Conservation (phyloP, 768 basidiomycete species). For the Kwoniella sp. region DNA sequence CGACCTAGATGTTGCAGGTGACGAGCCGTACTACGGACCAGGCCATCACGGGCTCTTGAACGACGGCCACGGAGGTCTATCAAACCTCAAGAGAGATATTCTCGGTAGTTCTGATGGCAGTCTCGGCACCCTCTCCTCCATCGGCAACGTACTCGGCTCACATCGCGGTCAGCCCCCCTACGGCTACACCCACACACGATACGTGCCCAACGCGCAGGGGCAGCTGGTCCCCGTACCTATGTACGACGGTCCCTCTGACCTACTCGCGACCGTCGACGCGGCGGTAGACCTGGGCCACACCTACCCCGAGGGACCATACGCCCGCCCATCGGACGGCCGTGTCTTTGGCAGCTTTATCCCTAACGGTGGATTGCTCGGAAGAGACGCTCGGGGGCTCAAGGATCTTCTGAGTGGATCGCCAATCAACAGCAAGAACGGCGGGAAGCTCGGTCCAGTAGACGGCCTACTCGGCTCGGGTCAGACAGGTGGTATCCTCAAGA, state of each 20-base stretch:
- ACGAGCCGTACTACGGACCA: conserved; percentile 15
- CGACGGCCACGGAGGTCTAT: background rate
- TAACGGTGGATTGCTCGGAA: conserved; percentile 4
- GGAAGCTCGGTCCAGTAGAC: too few relatives aligned
- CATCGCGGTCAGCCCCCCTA: background rate
- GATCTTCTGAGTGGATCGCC: too few relatives aligned
- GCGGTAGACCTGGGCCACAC: background rate
- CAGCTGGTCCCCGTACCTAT: background rate
- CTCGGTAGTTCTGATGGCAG: background rate
- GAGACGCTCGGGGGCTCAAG: conserved; percentile 4
- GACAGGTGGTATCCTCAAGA: too few relatives aligned
- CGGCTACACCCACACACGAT: background rate
- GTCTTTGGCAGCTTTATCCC: background rate
- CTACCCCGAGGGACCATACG: background rate
- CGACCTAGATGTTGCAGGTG: conserved; percentile 9
- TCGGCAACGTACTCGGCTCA: background rate
- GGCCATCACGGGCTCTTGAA: background rate
- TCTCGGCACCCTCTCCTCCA: conserved; percentile 2
- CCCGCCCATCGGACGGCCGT: background rate
- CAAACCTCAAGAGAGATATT: conserved; percentile 12
- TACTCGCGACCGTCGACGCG: conserved; percentile 5
- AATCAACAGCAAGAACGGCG: too few relatives aligned
- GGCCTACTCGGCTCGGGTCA: too few relatives aligned
- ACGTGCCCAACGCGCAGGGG: background rate
- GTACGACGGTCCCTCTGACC: background rate